Evolutionary conservation across 2,329 filamentous ascomycete species (phyloP), one percentile per base, ranked within the genome.

Genomic region (Cercospora canescens): DNA sequence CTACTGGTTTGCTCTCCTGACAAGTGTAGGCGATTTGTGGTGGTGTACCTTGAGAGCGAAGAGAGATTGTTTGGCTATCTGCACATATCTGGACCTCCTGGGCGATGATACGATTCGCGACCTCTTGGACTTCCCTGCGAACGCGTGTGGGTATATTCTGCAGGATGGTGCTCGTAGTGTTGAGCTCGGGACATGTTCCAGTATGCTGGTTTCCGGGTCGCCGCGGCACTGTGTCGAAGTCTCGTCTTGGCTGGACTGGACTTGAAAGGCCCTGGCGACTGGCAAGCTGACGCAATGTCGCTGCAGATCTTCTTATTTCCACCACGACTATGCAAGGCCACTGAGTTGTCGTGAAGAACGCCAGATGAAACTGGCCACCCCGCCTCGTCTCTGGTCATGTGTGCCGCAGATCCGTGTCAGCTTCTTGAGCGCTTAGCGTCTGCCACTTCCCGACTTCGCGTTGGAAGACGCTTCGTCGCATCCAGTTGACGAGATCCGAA

Each of bases 21-120:
- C 39, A 24, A 55, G 62, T 21, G 62, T 67, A 9, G 64, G 64
- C 6, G 62, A 67, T 21, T 12, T 67, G 24, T 67, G 65, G 65
- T 67, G 65, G 65, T 67, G 62, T n/a, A 50, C 32, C 32, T n/a
- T 48, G 18, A 50, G 65, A 45, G 65, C 62, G 34, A 62, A 59
- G 37, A 67, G 65, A 30, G 65, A 67, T 35, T 64, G 65, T 37
- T 30, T 55, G 45, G 65, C 65, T 11, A 64, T 67, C 12, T 67
- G 62, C 34, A 55, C 60, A 32, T 62, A 57, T 12, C 54, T 66
- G 2, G 59, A 66, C 35, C 21, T 59, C 1, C 18, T 48, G 1
- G 60, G 52, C 7, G 26, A 52, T 32, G 54, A 59, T 6, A 35
- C 26, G 6, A 54, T 62, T 18, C 18, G 64, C 7, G 14, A n/a